A percentile compares a stretch with the other conserved stretches of the same genome.
phyloP scores from a whole-genome alignment of 495 filamentous ascomycete species.

The Penicillium steckii region DNA sequence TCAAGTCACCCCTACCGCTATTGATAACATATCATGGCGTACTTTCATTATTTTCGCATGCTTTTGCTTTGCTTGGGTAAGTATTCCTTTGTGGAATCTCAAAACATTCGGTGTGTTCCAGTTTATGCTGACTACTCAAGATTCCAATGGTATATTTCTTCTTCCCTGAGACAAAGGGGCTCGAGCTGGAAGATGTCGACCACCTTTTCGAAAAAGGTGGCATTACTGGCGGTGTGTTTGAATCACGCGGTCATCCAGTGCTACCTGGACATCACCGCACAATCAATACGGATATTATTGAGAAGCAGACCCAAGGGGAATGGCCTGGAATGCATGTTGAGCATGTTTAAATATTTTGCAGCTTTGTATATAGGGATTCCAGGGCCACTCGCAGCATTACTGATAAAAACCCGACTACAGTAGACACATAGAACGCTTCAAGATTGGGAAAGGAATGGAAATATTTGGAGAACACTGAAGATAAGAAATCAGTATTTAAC shows the following conservation, averaged over 20 bases:
- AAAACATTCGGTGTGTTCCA: not conserved
- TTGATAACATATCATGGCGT: conserved; percentile 57
- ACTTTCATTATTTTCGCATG: conserved; percentile 66
- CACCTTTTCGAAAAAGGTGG: conserved; percentile 45
- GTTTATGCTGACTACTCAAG: conserved; percentile 51
- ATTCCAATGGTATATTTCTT: conserved; percentile 64
- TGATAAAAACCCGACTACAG: no score
- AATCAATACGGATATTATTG: not conserved
- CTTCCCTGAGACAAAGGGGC: conserved; percentile 63
- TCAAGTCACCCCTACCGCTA: conserved; percentile 61
- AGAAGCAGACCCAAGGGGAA: not conserved
- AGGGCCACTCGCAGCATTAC: no score
- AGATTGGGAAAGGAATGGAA: no score
- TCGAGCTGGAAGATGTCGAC: conserved; percentile 76
- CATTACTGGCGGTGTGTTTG: conserved; percentile 36
- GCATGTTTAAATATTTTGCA: not conserved
- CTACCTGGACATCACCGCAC: conserved; percentile 14
- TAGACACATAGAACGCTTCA: not conserved
- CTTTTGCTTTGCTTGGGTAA: conserved; percentile 26
- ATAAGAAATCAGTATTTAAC: no score
- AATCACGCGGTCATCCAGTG: conserved; percentile 25
- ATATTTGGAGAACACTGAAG: no score
- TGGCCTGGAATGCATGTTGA: not conserved
- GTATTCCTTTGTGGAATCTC: not conserved
- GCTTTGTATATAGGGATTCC: not conserved